Evolutionary conservation across 225 moss, liverwort and hornwort genomes (phyloP).

Genomic region (Ulota crispa): DNA sequence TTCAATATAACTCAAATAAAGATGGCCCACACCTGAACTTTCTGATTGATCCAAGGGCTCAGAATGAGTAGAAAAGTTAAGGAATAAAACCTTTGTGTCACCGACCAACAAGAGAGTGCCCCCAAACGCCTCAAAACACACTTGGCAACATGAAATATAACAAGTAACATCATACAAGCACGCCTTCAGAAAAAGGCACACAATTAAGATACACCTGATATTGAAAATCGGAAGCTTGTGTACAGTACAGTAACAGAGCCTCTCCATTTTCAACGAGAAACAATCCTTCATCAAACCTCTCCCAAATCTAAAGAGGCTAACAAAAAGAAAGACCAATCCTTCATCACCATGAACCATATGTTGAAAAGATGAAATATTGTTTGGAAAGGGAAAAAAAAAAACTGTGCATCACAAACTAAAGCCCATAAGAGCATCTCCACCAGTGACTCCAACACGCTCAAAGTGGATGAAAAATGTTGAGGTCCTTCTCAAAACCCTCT

Average conservation of each 20-base stretch:
- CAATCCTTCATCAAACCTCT: background rate
- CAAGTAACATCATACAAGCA: background rate
- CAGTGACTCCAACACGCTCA: too few relatives aligned
- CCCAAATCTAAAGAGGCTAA: background rate
- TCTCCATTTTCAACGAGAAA: constrained; percentile 1
- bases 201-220: background rate
- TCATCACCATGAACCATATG: background rate
- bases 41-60: background rate
- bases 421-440: too few relatives aligned
- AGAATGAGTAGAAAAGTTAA: background rate
- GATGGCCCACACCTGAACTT: background rate
- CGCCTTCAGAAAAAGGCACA: background rate
- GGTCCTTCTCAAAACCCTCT: too few relatives aligned
- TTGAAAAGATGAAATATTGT: background rate
- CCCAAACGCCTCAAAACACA: background rate
- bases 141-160: background rate
- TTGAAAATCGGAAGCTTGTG: constrained; percentile 1
- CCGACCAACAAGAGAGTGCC: background rate
- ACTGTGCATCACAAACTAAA: background rate
- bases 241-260: background rate
- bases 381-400: background rate
- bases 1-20: too few relatives aligned
- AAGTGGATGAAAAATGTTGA: too few relatives aligned
- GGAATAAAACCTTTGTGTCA: background rate
- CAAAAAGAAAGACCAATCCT: background rate